phyloP scores from a whole-genome alignment of 2,329 filamentous ascomycete species.

The Alternaria sp. region DNA sequence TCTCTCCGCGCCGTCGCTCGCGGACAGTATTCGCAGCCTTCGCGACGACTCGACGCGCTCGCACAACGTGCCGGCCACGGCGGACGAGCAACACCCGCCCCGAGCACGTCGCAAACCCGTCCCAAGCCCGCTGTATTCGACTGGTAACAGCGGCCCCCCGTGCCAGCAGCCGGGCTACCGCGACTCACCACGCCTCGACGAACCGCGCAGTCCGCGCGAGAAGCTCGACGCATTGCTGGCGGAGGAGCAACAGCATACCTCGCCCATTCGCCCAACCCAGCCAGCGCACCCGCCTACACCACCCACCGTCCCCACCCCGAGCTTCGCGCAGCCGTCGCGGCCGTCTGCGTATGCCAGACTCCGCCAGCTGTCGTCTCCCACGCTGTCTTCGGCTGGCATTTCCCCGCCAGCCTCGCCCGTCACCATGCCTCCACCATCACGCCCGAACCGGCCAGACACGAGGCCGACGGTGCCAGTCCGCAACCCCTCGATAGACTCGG shows the following conservation, averaged over 20 bases:
- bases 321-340: slow-evolving; percentile 26
- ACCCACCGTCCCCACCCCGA: slow-evolving; percentile 15
- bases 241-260: slow-evolving; percentile 33
- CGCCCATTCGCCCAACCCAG: slow-evolving; percentile 22
- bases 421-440: slow-evolving; percentile 46
- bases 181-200: slow-evolving; percentile 43
- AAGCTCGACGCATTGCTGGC: slow-evolving; percentile 49
- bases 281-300: slow-evolving; percentile 15
- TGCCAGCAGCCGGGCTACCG: slow-evolving; percentile 29
- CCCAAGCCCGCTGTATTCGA: slow-evolving; percentile 37
- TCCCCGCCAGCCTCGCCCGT: slow-evolving; percentile 45
- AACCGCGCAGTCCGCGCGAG: slow-evolving; percentile 48
- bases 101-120: slow-evolving; percentile 29
- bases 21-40: slow-evolving; percentile 39
- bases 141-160: slow-evolving; percentile 17
- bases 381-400: slow-evolving; percentile 37
- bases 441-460: slow-evolving; percentile 43
- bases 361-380: slow-evolving; percentile 46
- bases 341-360: slow-evolving; percentile 42
- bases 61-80: slow-evolving; percentile 22
- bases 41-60: slow-evolving; percentile 38
- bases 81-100: slow-evolving; percentile 22
- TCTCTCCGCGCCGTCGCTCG: slow-evolving; percentile 30
- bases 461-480: slow-evolving; percentile 58
- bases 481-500: slow-evolving; percentile 90